Evolutionary conservation across 345 rosid genomes (phyloP).

Genomic region (Syzygium grande): DNA sequence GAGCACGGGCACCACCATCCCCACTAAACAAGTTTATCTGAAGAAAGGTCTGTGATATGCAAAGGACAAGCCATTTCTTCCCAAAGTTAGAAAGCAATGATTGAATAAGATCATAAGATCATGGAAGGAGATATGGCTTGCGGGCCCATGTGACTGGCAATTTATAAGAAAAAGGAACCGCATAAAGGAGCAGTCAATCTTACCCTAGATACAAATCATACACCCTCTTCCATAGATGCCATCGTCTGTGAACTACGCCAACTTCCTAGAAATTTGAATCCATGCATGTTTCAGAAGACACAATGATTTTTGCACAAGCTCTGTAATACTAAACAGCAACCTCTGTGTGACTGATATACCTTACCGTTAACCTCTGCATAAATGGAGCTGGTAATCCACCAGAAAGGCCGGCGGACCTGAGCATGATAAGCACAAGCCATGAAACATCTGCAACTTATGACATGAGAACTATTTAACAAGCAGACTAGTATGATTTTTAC

Average conservation of each 20-base stretch:
- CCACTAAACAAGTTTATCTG: background rate
- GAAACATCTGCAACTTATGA: background rate
- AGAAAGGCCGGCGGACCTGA: slow-evolving; percentile 92
- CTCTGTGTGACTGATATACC: slow-evolving; percentile 29
- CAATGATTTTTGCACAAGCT: background rate
- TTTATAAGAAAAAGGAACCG: background rate
- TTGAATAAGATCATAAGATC: background rate
- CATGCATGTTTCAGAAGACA: background rate
- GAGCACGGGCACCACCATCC: background rate
- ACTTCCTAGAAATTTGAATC: slow-evolving; percentile 44
- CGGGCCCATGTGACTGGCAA: background rate
- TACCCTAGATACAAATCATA: slow-evolving; percentile 95
- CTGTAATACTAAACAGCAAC: background rate
- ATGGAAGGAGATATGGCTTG: background rate
- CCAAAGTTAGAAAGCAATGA: background rate
- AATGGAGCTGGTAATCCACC: slow-evolving; percentile 97
- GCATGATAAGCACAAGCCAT: slow-evolving; percentile 14
- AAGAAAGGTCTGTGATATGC: background rate
- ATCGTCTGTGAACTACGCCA: slow-evolving; percentile 88
- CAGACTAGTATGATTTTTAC: background rate
- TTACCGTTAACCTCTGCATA: slow-evolving; percentile 83
- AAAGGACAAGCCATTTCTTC: background rate
- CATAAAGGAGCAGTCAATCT: slow-evolving; percentile 1
- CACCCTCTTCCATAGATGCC: slow-evolving; percentile 98
- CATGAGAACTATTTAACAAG: background rate